A percentile compares a stretch with the other conserved stretches of the same genome.
Evolutionary conservation across 352 stramenopile genomes (phyloP).

Genomic region (Phytophthora crassamura): DNA sequence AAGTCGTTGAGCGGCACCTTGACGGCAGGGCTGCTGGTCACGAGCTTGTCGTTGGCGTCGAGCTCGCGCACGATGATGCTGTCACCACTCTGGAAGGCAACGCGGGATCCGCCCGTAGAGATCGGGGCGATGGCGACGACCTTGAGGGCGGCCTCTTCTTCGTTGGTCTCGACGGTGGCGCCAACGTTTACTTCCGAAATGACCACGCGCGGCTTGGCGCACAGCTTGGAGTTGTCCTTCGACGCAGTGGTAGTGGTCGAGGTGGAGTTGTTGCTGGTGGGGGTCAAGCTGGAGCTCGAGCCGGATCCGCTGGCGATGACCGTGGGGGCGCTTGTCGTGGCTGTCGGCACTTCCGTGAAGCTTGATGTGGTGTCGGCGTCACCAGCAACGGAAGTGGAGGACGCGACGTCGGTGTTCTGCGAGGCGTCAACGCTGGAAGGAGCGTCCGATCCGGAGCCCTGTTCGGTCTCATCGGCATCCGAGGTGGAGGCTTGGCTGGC

Average conservation of each 20-base stretch:
- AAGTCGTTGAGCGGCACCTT: conserved; percentile 50
- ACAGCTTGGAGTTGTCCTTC: conserved; percentile 14
- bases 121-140: conserved; percentile 15
- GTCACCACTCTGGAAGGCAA: too few relatives aligned
- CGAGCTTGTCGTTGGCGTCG: conserved; percentile 38
- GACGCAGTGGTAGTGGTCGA: conserved; percentile 11
- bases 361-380: conserved; percentile 6
- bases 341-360: conserved; percentile 1
- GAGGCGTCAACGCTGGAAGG: conserved; percentile 7
- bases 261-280: conserved; percentile 15
- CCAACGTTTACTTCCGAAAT: conserved; percentile 18
- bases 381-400: background rate
- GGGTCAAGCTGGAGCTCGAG: conserved; percentile 2
- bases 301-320: conserved; percentile 15
- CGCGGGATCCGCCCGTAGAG: conserved; percentile 8
- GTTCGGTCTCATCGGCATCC: conserved; percentile 11
- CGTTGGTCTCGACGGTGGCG: conserved; percentile 12
- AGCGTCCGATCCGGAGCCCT: conserved; percentile 3
- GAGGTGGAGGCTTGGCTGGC: background rate
- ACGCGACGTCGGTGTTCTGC: conserved; percentile 13
- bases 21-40: conserved; percentile 35
- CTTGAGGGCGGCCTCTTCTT: conserved; percentile 19
- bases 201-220: conserved; percentile 12
- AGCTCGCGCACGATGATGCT: conserved; percentile 14
- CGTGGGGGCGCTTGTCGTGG: conserved; percentile 10